Evolutionary conservation across 1,139 yeast species (phyloP), one percentile per base, ranked within the genome.

Genomic region (Saccharomycopsis hybrid): DNA sequence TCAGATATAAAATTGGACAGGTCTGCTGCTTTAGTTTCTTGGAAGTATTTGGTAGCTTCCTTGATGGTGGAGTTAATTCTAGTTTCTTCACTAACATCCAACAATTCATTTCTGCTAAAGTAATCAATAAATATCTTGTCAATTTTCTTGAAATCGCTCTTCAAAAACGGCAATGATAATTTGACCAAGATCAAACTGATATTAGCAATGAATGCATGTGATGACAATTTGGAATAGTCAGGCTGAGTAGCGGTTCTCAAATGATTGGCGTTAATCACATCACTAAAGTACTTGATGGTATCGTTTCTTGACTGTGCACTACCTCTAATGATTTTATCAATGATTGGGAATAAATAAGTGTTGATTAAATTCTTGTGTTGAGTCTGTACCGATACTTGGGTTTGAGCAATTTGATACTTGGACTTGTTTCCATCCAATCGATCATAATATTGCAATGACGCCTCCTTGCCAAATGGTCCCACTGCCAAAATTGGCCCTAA

Each of bases 191-290:
- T 70, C 50, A 80, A 63, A 0, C 92, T 72, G 27, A 88, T 74
- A 63, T 90, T 92, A 52, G 82, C 72, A 86, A 89, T 85, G 55
- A 92, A 75, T 0, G 90, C 92, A 67, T 90, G 90, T 5, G 88
- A 73, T 1, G 95, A 80, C 48, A 86, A 70, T 50, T 79, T 76
- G 24, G 73, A 69, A 5, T 78, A 76, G 59, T 85, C 83, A 3
- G 92, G 85, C 64, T 86, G 95, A 58, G 86, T 81, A 45, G 97
- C 97, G 58, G 86, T 77, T 66, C 97, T 79, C 59, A 87, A 76
- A 66, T 90, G 97, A 63, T 90, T 89, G 53, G 78, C 72, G 60
- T 90, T 87, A 25, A 88, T 75, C 43, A 89, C 73, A 39, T 74
- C 75, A 2, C 85, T 85, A 64, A 90, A 79, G 74, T 84, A 89